Evolutionary conservation across 1,139 yeast genomes (phyloP), one percentile per base, ranked within the genome.

Genomic region (Yamadazyma conglobata): DNA sequence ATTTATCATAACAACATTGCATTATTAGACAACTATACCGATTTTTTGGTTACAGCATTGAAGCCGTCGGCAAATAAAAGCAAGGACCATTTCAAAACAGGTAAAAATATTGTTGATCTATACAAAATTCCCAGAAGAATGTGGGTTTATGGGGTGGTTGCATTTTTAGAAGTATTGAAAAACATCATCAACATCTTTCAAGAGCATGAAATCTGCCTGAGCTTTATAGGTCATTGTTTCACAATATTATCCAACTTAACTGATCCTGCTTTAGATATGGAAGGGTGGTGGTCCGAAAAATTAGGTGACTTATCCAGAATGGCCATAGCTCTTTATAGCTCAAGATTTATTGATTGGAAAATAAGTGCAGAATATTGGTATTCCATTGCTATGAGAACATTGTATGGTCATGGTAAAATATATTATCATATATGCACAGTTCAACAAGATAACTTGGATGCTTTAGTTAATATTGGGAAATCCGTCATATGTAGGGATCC

Each of bases 101-200:
- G 91, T 3, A 77, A 77, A 47, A 83, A 81, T 43, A 75, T 82
- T 26, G 85, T 82, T 6, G 82, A 80, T 41, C 71, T 81, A 27
- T 83, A 83, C 53, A 77, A 86, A 51, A 81, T 83, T 28, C 85
- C 85, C 23, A 64, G 89, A 43, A 63, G 91, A 44, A 69, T 83
- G 68, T 83, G 91, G 91, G 89, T 83, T 7, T 83, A 82, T 51
- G 93, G 93, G 14, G 76, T 84, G 6, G 88, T 83, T 14, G 86
- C 73, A 19, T 81, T 82, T 43, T 59, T 83, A 30, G 93, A 83
- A 52, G 87, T 83, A n/a, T 60, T 83, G 48, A 83, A 83, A 48
- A 82, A 81, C 50, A 80, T 82, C 31, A 77, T 79, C 46, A 71
- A 74, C 22, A 71, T 78, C 17, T 68, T 67, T 35, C 71, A 64